Evolutionary conservation across 305 asterid genomes (phyloP).

Genomic region (Plantago coronopus): DNA sequence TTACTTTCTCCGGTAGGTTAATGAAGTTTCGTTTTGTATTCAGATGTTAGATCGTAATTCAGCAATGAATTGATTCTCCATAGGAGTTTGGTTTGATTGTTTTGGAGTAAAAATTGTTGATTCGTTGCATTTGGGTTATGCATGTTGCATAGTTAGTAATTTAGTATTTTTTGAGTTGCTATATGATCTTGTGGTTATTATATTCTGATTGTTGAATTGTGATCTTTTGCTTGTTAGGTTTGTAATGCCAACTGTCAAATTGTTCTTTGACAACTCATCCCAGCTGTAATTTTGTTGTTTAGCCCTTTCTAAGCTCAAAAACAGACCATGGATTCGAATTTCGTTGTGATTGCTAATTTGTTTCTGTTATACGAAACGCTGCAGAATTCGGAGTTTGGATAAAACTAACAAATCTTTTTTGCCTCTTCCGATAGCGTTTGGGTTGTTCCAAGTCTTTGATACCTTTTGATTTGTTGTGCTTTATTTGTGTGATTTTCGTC

Average conservation of each 20-base stretch:
- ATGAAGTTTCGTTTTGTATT: neutral
- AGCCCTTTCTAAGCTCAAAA: slow-evolving; percentile 2
- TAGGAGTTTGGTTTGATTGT: neutral
- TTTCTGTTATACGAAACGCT: neutral
- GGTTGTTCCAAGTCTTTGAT: neutral
- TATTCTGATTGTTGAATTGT: slow-evolving; percentile 1
- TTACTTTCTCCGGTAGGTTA: slow-evolving; percentile 33
- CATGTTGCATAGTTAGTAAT: neutral
- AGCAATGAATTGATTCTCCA: too few species aligned
- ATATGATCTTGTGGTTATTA: neutral
- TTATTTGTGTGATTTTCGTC: neutral
- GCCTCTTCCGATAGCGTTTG: neutral
- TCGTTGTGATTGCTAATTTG: neutral
- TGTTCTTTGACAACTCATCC: neutral
- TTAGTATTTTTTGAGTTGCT: too few species aligned
- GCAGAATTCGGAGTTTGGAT: neutral
- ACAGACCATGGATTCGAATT: slow-evolving; percentile 1
- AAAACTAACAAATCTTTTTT: neutral
- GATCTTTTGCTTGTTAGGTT: neutral
- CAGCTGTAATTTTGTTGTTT: slow-evolving; percentile 5
- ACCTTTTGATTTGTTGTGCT: neutral
- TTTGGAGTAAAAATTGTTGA: neutral
- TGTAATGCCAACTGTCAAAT: neutral
- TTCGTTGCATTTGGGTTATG: neutral
- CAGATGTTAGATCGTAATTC: neutral